Percentiles rank a stretch among this genome's conserved stretches.
phyloP scores from a whole-genome alignment of 495 filamentous ascomycete species.

The Penicillium goetzii region DNA sequence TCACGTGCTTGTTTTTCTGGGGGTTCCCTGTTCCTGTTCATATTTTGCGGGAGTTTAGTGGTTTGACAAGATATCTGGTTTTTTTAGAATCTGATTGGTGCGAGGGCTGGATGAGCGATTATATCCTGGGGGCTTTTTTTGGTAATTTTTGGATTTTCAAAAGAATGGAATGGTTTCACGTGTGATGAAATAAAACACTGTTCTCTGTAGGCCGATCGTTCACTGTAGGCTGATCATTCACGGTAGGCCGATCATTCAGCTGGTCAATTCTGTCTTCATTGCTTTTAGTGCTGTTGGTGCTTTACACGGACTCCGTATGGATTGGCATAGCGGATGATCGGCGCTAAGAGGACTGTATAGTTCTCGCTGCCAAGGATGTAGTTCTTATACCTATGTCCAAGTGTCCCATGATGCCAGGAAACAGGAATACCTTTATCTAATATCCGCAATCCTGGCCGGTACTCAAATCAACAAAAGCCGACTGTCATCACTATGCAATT shows the following conservation, averaged over 20 bases:
- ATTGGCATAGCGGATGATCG: conserved; percentile 1
- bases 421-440: neutral
- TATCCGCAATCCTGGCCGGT: neutral
- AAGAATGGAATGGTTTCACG: neutral
- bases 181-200: neutral
- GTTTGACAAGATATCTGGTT: neutral
- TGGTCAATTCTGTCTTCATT: neutral
- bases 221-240: too few species aligned
- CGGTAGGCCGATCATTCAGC: neutral
- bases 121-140: conserved; percentile 1
- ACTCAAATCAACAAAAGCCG: neutral
- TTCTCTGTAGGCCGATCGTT: neutral
- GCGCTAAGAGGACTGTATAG: neutral
- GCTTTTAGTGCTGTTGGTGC: neutral
- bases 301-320: neutral
- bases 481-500: neutral
- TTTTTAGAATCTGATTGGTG: neutral
- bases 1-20: conserved; percentile 1
- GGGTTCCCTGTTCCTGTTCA: neutral
- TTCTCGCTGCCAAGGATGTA: neutral
- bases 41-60: neutral
- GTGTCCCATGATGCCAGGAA: neutral
- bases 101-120: neutral
- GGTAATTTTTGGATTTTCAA: neutral
- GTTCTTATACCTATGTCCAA: neutral